Conservation (phyloP, 768 basidiomycete genomes). For the Ramaria rubella region DNA sequence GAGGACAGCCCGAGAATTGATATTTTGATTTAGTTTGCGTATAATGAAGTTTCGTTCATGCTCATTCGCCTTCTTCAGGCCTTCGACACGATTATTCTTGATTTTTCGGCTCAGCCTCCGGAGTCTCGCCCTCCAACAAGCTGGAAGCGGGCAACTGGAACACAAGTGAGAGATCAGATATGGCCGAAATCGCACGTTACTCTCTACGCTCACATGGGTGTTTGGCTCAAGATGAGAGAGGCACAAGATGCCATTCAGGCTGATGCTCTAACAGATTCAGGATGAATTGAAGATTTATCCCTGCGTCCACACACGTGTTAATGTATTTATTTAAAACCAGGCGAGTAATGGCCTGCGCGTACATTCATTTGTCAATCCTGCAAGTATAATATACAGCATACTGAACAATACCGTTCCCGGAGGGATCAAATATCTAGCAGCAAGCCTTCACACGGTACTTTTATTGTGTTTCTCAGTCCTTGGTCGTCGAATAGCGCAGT, state of each 20-base stretch:
- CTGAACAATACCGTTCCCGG: no score
- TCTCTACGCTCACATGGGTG: conserved; percentile 34
- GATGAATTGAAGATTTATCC: background rate
- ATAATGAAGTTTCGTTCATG: conserved; percentile 51
- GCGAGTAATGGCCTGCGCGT: no score
- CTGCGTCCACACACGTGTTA: background rate
- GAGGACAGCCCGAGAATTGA: no score
- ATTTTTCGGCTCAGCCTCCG: conserved; percentile 39
- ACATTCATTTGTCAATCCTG: no score
- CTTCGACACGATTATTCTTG: conserved; percentile 44
- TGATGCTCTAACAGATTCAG: no score
- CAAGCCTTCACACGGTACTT: no score
- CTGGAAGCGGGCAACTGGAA: conserved; percentile 40
- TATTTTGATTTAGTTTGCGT: conserved; percentile 33
- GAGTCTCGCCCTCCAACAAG: conserved; percentile 39
- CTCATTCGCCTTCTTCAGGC: conserved; percentile 56
- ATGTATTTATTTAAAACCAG: no score
- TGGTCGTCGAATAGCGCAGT: no score
- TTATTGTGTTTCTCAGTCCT: no score
- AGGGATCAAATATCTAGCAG: no score
- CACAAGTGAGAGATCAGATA: conserved; percentile 45
- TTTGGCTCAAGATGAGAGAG: conserved; percentile 7
- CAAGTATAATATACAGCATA: no score
- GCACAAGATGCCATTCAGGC: no score
- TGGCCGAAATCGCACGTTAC: conserved; percentile 50